Base-by-base conservation (phyloP, 208 protist species). In the Trypanosoma scelopori region DNA sequence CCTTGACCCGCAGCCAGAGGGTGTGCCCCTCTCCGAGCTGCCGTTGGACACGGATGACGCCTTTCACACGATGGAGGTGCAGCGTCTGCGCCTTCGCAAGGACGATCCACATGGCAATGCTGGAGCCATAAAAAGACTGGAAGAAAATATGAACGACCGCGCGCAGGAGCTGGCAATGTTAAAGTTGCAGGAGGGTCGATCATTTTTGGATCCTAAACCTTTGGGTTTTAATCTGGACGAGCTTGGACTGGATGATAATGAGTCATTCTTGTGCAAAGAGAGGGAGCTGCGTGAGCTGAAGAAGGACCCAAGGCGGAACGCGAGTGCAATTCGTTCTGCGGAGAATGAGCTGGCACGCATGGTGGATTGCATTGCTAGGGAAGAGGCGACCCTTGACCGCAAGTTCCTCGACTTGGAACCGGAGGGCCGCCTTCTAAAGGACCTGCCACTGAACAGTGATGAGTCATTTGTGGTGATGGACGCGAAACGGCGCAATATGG, bases 231-330 rank as follows among this genome's bases (percentile, higher is more conserved):
- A 84, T 22, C 65, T 91, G 25, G 77, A 85, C 46, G 56, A 81
- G 23, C 80, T 93, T 15, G 60, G 73, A n/a, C 67, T 93, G n/a
- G 80, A 89, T 42, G 77, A 74, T 66, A 77, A 87, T 70, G 68
- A 83, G 42, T 78, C 79, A 5, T 91, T 72, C 47, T 47, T 77
- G 18, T 43, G 37, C 18, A 63, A 81, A 50, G 87, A 94, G 71
- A 64, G 60, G 15, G 56, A 85, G 51, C 71, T 89, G 28, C 70
- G 82, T 28, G 76, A 48, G 37, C 78, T 93, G 41, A 74, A 67
- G 76, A 79, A 77, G 64, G 70, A 94, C 47, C 78, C 83, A 20
- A 62, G 55, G 28, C 32, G 37, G 20, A 90, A 91, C 55, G 77
- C 67, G 16, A 64, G 53, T 46, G 76, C 58, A 28, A 88, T 94